phyloP scores from a whole-genome alignment of 768 basidiomycete genomes.

The Pulveroboletus ravenelii region DNA sequence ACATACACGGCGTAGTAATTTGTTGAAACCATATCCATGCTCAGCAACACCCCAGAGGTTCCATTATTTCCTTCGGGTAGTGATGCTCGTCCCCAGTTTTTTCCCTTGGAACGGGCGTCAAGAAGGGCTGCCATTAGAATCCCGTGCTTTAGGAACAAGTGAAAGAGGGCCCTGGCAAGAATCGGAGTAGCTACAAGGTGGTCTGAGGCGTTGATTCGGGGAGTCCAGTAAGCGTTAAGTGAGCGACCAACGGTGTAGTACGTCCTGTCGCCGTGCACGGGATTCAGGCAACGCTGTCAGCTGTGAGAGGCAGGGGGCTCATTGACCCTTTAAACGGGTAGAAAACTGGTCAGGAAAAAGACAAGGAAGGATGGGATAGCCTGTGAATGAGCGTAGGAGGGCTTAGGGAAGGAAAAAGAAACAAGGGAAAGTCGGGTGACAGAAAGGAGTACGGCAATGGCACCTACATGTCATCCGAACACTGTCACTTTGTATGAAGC shows the following conservation, averaged over 20 bases:
- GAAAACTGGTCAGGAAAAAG: neutral
- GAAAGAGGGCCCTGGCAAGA: neutral
- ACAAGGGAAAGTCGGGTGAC: neutral
- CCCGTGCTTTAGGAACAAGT: neutral
- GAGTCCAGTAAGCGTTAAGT: neutral
- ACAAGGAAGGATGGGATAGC: neutral
- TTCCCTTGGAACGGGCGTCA: conserved; percentile 3
- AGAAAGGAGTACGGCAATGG: neutral
- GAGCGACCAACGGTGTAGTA: conserved; percentile 5
- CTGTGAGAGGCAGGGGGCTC: conserved; percentile 1
- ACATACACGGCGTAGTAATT: conserved; percentile 54
- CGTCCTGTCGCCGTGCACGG: conserved; percentile 21
- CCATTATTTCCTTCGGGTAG: conserved; percentile 44
- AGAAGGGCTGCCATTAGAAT: conserved; percentile 11
- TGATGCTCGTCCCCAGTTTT: conserved; percentile 10
- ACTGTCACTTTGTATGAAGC: neutral
- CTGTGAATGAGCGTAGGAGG: neutral
- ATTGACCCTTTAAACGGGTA: conserved; percentile 7
- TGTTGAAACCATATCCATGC: conserved; percentile 49
- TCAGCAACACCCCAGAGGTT: conserved; percentile 52
- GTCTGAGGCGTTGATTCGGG: neutral
- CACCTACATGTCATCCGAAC: no score
- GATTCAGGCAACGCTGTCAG: conserved; percentile 14
- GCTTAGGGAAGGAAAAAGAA: neutral
- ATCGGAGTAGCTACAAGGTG: neutral